These are phyloP conservation scores for Penicillium carneum DNA, from an alignment of 2,329 filamentous ascomycete species.

Conservation along the genomic window DNA sequence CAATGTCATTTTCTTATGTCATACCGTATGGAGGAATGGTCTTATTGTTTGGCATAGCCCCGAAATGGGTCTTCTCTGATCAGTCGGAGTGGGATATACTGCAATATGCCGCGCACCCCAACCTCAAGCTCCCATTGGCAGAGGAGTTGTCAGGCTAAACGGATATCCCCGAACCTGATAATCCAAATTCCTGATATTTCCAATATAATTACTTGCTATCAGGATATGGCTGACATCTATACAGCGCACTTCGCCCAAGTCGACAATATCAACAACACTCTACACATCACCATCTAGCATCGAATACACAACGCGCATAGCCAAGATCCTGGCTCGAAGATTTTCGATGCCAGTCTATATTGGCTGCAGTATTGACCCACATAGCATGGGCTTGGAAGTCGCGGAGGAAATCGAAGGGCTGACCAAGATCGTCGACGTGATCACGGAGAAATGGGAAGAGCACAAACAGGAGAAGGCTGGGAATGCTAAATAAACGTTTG, in stretches of 20 bases:
- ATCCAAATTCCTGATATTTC: background rate
- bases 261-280: slow-evolving; percentile 76
- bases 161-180: background rate
- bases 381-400: slow-evolving; percentile 76
- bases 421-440: slow-evolving; percentile 73
- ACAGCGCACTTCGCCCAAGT: slow-evolving; percentile 54
- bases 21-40: background rate
- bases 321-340: slow-evolving; percentile 80
- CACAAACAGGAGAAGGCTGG: slow-evolving; percentile 15
- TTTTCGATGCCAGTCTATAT: slow-evolving; percentile 83
- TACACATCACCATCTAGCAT: slow-evolving; percentile 75
- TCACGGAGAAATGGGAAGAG: slow-evolving; percentile 59
- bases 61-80: background rate
- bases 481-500: background rate
- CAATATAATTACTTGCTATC: too few relatives aligned
- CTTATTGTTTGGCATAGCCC: background rate
- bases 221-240: slow-evolving; percentile 18
- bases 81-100: background rate
- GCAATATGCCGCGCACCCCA: background rate
- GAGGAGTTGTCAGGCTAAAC: background rate
- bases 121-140: background rate
- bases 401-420: slow-evolving; percentile 96
- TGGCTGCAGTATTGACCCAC: slow-evolving; percentile 83
- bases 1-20: background rate
- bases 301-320: slow-evolving; percentile 85